phyloP scores from a whole-genome alignment of 2,329 filamentous ascomycete genomes.

The Aspergillus pseudoviridinutans region DNA sequence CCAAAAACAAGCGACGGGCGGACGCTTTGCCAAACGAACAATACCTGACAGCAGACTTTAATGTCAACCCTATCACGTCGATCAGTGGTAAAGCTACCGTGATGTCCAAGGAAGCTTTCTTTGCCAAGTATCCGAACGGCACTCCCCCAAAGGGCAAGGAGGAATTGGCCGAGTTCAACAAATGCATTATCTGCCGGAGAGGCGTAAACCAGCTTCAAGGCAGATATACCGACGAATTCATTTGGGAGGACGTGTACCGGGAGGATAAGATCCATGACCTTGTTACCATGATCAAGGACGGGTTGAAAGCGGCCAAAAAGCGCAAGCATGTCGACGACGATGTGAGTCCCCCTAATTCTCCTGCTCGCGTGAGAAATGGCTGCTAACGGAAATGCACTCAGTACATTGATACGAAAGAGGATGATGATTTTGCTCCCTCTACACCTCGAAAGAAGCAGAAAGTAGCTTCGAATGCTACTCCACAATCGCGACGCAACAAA shows the following conservation, averaged over 20 bases:
- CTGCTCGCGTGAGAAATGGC: not conserved
- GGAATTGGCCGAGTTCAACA: conserved; percentile 68
- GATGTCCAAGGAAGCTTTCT: conserved; percentile 68
- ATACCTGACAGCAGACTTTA: conserved; percentile 83
- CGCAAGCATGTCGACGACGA: conserved; percentile 38
- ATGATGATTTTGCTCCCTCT: conserved; percentile 29
- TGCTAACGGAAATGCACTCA: conserved; percentile 12
- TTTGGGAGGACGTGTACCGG: conserved; percentile 80
- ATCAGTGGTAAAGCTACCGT: conserved; percentile 87
- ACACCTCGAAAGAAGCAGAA: conserved; percentile 59
- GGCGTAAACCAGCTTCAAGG: conserved; percentile 86
- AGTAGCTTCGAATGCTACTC: conserved; percentile 43
- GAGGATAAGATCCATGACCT: conserved; percentile 63
- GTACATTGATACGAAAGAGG: conserved; percentile 39
- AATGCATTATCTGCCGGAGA: conserved; percentile 83
- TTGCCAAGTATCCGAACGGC: conserved; percentile 66
- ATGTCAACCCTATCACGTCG: conserved; percentile 78
- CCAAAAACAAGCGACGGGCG: conserved; percentile 72
- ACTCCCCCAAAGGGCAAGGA: conserved; percentile 61
- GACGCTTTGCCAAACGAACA: conserved; percentile 86
- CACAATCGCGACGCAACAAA: conserved; percentile 39
- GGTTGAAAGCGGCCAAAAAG: conserved; percentile 64
- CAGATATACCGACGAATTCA: conserved; percentile 86
- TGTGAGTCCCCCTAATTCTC: conserved; percentile 27
- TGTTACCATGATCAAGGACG: conserved; percentile 61